These are phyloP conservation scores for Fusarium fracticaudum DNA, from an alignment of 2,329 filamentous ascomycete genomes.

Conservation along the genomic window DNA sequence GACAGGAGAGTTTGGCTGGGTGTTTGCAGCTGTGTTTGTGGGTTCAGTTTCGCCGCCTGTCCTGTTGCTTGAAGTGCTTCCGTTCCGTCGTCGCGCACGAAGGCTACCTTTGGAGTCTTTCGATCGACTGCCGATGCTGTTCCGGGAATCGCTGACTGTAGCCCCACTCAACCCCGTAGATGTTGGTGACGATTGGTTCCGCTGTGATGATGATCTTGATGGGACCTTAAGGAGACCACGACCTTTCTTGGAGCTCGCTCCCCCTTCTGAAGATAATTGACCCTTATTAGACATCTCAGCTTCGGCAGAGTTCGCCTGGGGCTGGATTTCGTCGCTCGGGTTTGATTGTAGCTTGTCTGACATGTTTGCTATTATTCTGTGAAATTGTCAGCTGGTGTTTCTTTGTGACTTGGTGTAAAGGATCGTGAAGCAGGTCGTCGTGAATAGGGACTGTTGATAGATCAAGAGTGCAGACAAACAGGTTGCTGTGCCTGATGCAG, in stretches of 20 bases:
- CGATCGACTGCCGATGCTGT: slow-evolving; percentile 71
- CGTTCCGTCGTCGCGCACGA: slow-evolving; percentile 70
- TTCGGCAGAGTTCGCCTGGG: slow-evolving; percentile 47
- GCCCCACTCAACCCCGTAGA: slow-evolving; percentile 68
- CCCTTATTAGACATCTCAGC: slow-evolving; percentile 56
- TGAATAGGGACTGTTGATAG: not conserved
- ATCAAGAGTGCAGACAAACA: not conserved
- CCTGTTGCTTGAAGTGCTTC: slow-evolving; percentile 73
- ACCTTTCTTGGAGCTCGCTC: slow-evolving; percentile 57
- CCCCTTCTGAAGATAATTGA: slow-evolving; percentile 54
- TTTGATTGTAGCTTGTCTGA: slow-evolving; percentile 45
- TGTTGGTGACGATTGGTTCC: slow-evolving; percentile 67
- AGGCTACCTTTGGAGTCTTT: slow-evolving; percentile 74
- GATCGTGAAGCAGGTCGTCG: slow-evolving; percentile 6
- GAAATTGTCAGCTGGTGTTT: slow-evolving; percentile 31
- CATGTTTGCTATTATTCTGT: slow-evolving; percentile 46
- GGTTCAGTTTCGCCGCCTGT: slow-evolving; percentile 64
- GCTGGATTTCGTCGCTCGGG: slow-evolving; percentile 46
- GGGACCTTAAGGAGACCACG: slow-evolving; percentile 66
- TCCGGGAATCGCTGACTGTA: slow-evolving; percentile 67
- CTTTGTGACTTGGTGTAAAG: not conserved
- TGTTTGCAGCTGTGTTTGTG: slow-evolving; percentile 58
- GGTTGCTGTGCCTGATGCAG: not conserved
- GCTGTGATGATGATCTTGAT: slow-evolving; percentile 69
- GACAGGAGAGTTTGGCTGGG: slow-evolving; percentile 62